A percentile compares a stretch with the other conserved stretches of the same genome.
Evolutionary conservation across 768 basidiomycete genomes (phyloP).

Genomic region (Xerocomus spinulosus): DNA sequence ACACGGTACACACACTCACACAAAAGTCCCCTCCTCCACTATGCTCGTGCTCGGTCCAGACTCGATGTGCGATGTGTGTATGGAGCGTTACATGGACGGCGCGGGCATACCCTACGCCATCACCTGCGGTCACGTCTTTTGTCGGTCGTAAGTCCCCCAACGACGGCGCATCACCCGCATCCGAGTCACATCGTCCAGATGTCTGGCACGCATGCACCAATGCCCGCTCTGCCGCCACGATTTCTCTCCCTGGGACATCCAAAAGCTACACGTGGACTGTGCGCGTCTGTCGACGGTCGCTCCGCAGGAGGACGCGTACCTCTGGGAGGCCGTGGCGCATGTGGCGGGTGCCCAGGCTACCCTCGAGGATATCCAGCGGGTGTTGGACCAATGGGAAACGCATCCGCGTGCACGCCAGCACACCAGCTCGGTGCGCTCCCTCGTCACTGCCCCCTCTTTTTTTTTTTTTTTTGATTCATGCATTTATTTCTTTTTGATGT

Average conservation of each 20-base stretch:
- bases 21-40: background rate
- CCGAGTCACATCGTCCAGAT: background rate
- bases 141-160: constrained; percentile 4
- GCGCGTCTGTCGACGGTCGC: background rate
- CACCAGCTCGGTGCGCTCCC: no score
- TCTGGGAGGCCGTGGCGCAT: background rate
- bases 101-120: constrained; percentile 3
- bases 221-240: constrained; percentile 12
- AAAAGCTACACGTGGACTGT: constrained; percentile 1
- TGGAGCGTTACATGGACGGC: constrained; percentile 4
- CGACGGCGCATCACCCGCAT: background rate
- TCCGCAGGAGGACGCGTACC: background rate
- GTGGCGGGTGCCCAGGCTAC: background rate
- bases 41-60: constrained; percentile 11
- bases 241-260: constrained; percentile 1
- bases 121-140: constrained; percentile 14
- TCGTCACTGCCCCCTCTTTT: no score
- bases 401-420: background rate
- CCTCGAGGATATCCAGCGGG: constrained; percentile 8
- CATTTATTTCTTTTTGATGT: no score
- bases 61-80: constrained; percentile 14
- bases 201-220: constrained; percentile 5
- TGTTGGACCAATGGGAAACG: background rate
- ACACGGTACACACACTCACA: no score
- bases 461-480: no score